Conservation (phyloP, 345 rosid genomes). For the Gossypium turneri region DNA sequence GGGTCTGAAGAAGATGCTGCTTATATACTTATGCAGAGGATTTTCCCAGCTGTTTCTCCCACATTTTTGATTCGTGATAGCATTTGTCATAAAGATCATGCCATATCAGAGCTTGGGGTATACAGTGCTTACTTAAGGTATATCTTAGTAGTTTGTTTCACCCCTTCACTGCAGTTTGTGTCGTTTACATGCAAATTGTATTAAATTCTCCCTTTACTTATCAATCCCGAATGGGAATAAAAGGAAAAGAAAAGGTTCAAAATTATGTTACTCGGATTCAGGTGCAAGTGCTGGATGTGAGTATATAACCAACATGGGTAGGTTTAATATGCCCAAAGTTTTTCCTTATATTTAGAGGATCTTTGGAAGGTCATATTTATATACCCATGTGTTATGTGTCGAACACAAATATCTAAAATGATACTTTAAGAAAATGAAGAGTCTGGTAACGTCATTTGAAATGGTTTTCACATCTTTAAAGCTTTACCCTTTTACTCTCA, state of each 20-base stretch:
- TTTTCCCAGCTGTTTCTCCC: conserved; percentile 64
- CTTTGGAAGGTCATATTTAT: background rate
- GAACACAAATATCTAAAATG: background rate
- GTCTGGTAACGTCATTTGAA: background rate
- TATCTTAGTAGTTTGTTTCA: background rate
- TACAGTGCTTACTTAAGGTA: conserved; percentile 89
- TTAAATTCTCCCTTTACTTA: background rate
- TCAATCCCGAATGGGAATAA: no score
- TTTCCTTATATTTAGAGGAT: background rate
- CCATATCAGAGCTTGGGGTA: conserved; percentile 89
- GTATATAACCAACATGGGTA: background rate
- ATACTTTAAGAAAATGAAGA: background rate
- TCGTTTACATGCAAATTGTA: background rate
- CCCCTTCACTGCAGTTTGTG: background rate
- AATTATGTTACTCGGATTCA: background rate
- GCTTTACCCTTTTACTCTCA: background rate
- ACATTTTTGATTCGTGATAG: conserved; percentile 75
- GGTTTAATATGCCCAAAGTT: background rate
- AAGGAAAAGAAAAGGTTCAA: background rate
- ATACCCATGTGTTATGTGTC: background rate
- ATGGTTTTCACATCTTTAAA: background rate
- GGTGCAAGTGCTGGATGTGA: background rate
- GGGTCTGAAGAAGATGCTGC: conserved; percentile 75
- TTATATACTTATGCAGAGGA: conserved; percentile 96
- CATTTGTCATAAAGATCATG: conserved; percentile 56